Base-by-base conservation (phyloP, 2,329 filamentous ascomycete genomes). In the Aschersonia sp. region DNA sequence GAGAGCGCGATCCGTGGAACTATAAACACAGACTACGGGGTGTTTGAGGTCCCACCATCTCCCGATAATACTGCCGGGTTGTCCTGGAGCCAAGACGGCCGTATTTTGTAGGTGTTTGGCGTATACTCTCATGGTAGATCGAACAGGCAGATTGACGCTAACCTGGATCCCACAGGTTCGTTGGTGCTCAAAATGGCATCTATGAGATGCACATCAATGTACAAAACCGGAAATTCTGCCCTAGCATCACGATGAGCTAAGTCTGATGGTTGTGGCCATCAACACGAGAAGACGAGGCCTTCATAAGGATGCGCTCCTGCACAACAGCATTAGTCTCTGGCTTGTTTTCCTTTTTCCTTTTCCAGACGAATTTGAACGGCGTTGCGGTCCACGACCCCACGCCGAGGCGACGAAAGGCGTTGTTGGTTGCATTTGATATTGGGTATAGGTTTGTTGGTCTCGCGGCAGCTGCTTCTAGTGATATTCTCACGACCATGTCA, bases 141-240 rank as follows among this genome's bases (percentile, higher is more conserved):
- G n/a, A 6, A 30, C 6, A 29, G 5, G 6, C 6, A 42, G 29
- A 29, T 5, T 14, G 14, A 42, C n/a, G n/a, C 40, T 42, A n/a
- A 42, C 55, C 44, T 14, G 35, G 49, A 11, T 40, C 22, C 22
- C 3, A 4, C 46, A 83, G 79, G 48, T 82, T 75, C 55, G 68
- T 81, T 41, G 79, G 75, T 22, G 75, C 78, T 35, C 80, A 86
- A 58, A 79, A 85, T 54, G 85, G 85, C 48, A 82, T 89, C 47
- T 86, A 86, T 57, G 83, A 88, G 63, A 78, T 86, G 55, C 74
- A 72, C 35, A 72, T 89, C 53, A 80, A 87, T 58, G 56, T 80
- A 14, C 69, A 75, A 45, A 71, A 67, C 49, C 71, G 85, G 50
- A 84, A 79, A 61, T 65, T 72, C 33, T 74, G 71, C 52, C 75